Base-by-base conservation (phyloP, 768 basidiomycete species). In the Russula virescens region DNA sequence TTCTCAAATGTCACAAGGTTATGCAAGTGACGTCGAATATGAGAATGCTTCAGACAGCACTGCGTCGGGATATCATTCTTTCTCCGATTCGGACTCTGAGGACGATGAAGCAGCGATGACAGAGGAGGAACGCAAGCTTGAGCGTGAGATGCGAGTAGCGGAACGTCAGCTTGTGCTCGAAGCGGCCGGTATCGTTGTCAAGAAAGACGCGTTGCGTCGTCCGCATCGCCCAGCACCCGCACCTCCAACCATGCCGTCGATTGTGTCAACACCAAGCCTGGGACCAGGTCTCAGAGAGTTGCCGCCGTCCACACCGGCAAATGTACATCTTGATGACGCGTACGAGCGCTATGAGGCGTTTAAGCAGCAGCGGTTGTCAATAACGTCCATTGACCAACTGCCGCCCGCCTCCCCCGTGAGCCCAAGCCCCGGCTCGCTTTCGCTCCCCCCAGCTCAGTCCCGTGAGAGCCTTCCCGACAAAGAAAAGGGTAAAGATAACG, bases 271-370 rank as follows among this genome's bases (percentile, higher is more conserved):
- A 25, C 31, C 77, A 48, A 70, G 73, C 5, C 77, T 73, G 6
- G 66, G 55, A 18, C 31, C 58, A 2, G 69, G 69, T 11, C 55
- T 49, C 45, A 26, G 21, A 16, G 53, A 63, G 43, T 19, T 26
- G 4, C 62, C 21, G 8, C 62, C 21, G 16, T 62, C 3, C 40
- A 53, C 43, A 65, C 72, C 21, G 58, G 57, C 45, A 48, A 67
- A 31, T 9, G 59, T 72, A 18, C 71, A 70, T 14, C 75, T 89
- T 42, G 88, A 93, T 68, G 93, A 96, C 72, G 94, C 94, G 0
- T 96, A 88, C 72, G 90, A 91, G 60, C 80, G 92, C 42, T 97
- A 96, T 70, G 91, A 95, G 71, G 78, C 85, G n/a, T 94, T 87
- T 74, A 83, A 83, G 70, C 83, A 84, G 69, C 75, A 73, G 48